These are phyloP conservation scores for Kodamaea leandrae DNA, from an alignment of 805 yeast genomes.

Conservation along the genomic window DNA sequence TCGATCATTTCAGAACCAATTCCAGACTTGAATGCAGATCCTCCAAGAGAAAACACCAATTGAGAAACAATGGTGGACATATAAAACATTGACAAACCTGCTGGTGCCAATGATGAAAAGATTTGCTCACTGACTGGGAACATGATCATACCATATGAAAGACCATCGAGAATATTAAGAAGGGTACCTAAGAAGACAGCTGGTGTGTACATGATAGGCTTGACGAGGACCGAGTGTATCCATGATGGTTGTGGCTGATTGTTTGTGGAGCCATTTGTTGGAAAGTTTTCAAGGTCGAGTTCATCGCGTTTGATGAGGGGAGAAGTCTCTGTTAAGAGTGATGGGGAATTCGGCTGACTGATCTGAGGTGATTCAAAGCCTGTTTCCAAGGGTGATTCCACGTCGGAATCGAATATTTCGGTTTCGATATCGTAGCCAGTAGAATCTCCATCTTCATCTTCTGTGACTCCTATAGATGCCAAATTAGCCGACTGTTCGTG, in stretches of 20 bases:
- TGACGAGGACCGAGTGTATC: slow-evolving; percentile 12
- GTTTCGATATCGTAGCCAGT: neutral
- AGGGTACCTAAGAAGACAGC: slow-evolving; percentile 83
- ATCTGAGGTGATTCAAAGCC: neutral
- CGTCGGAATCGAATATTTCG: slow-evolving; percentile 3
- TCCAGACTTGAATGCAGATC: slow-evolving; percentile 85
- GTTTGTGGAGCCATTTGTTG: neutral
- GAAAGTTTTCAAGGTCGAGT: slow-evolving; percentile 13
- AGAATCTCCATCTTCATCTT: slow-evolving; percentile 18
- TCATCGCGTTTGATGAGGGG: slow-evolving; percentile 15
- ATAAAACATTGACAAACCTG: slow-evolving; percentile 93
- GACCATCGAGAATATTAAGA: slow-evolving; percentile 85
- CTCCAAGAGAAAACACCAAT: slow-evolving; percentile 83
- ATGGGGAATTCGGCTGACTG: neutral
- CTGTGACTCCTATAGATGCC: slow-evolving; percentile 55
- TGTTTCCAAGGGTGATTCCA: neutral
- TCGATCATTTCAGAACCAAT: slow-evolving; percentile 98
- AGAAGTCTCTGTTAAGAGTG: slow-evolving; percentile 10
- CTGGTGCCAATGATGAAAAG: slow-evolving; percentile 77
- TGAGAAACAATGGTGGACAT: slow-evolving; percentile 89
- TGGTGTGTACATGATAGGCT: slow-evolving; percentile 57
- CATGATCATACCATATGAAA: slow-evolving; percentile 96
- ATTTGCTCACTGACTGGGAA: slow-evolving; percentile 84
- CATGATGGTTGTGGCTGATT: neutral
- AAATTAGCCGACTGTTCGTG: slow-evolving; percentile 58